Evolutionary conservation across 2,329 filamentous ascomycete species (phyloP).

Genomic region (Lachnellula subtilissima): DNA sequence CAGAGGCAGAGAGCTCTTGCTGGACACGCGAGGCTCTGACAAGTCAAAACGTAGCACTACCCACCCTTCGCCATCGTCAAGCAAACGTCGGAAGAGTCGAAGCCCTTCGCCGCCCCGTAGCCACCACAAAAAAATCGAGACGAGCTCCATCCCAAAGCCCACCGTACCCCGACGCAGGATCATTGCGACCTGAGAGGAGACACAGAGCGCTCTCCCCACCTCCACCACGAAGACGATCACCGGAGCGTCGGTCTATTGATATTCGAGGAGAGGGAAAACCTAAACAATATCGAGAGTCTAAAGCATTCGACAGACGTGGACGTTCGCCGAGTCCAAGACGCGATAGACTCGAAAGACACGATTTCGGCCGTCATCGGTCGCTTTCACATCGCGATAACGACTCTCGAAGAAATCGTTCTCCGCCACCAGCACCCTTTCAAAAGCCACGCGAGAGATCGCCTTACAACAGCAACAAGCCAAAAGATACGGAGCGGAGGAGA

Average conservation of each 20-base stretch:
- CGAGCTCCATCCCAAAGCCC: constrained; percentile 29
- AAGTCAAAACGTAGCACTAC: constrained; percentile 27
- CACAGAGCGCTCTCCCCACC: constrained; percentile 25
- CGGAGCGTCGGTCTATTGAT: constrained; percentile 19
- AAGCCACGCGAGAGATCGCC: constrained; percentile 22
- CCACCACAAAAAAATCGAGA: constrained; percentile 31
- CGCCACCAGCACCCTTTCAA: constrained; percentile 7
- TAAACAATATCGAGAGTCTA: constrained; percentile 25
- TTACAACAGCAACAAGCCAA: constrained; percentile 11
- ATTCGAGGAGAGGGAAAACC: constrained; percentile 19
- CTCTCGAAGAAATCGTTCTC: constrained; percentile 19
- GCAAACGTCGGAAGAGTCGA: constrained; percentile 32
- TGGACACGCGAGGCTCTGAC: constrained; percentile 32
- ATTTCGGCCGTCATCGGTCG: constrained; percentile 19
- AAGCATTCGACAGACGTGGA: constrained; percentile 23
- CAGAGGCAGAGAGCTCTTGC: constrained; percentile 30
- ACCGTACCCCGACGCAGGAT: constrained; percentile 20
- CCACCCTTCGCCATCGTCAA: constrained; percentile 29
- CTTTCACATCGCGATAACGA: constrained; percentile 13
- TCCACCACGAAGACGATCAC: constrained; percentile 26
- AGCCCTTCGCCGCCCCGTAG: constrained; percentile 30
- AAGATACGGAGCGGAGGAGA: constrained; percentile 21
- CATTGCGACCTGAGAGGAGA: constrained; percentile 25
- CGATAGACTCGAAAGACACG: constrained; percentile 14
- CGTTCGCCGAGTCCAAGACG: constrained; percentile 24